phyloP scores from a whole-genome alignment of 176 grass and related monocot genomes.

The Aechmea fasciata region DNA sequence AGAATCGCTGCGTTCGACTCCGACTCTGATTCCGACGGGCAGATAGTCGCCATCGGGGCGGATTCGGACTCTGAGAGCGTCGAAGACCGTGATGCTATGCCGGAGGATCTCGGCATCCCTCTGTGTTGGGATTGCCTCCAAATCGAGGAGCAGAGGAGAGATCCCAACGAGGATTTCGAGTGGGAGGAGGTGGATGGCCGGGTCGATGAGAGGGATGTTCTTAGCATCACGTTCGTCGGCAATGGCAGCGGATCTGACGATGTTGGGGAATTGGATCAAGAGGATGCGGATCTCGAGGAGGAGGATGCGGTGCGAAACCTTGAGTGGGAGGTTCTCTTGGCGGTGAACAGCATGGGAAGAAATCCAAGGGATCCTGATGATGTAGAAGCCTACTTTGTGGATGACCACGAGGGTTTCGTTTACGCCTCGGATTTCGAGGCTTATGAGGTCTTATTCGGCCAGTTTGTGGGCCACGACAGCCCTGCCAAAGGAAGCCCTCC shows the following conservation, averaged over 20 bases:
- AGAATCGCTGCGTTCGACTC: background rate
- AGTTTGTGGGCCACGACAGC: constrained; percentile 42
- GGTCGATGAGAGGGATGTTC: constrained; percentile 14
- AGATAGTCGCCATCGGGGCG: constrained; percentile 14
- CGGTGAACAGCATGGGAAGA: constrained; percentile 42
- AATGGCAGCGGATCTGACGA: constrained; percentile 39
- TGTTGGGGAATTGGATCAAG: constrained; percentile 10
- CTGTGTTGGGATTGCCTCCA: constrained; percentile 54
- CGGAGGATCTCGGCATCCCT: constrained; percentile 19
- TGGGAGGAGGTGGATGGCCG: constrained; percentile 32
- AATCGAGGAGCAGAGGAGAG: constrained; percentile 30
- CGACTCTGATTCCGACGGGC: constrained; percentile 9
- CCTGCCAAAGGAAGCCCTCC: constrained; percentile 40
- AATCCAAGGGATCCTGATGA: constrained; percentile 23
- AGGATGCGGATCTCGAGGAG: background rate
- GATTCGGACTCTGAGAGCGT: constrained; percentile 12
- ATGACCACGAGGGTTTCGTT: constrained; percentile 23
- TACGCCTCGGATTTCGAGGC: constrained; percentile 16
- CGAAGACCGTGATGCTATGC: background rate
- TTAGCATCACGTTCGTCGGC: constrained; percentile 16
- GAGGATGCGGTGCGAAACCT: constrained; percentile 28
- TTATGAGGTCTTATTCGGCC: constrained; percentile 57
- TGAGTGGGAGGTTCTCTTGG: constrained; percentile 74
- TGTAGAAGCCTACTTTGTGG: constrained; percentile 45
- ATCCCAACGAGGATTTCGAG: constrained; percentile 21